These are phyloP conservation scores for Cydonia oblonga DNA, from an alignment of 331 rosid genomes.

Conservation along the genomic window DNA sequence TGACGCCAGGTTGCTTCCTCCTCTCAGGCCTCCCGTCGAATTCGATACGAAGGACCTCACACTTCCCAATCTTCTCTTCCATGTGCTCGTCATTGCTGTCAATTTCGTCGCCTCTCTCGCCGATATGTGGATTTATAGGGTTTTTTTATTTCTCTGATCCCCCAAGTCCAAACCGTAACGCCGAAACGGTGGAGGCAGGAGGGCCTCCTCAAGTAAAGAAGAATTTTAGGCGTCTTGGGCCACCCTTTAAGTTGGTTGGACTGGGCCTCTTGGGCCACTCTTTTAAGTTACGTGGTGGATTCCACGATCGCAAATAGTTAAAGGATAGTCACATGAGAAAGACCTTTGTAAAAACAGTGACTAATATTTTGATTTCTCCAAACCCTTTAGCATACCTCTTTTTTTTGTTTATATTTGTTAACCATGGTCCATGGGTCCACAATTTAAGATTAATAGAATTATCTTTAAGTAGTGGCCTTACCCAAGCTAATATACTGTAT, in stretches of 20 bases:
- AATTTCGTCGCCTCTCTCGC: background rate
- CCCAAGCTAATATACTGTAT: too few relatives aligned
- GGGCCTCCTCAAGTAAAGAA: background rate
- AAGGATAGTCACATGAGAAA: too few relatives aligned
- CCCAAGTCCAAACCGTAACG: background rate
- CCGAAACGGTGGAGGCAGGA: background rate
- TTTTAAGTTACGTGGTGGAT: too few relatives aligned
- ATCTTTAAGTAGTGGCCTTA: too few relatives aligned
- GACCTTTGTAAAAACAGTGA: too few relatives aligned
- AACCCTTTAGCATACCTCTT: too few relatives aligned
- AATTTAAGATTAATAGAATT: too few relatives aligned
- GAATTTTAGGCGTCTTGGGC: background rate
- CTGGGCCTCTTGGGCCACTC: background rate
- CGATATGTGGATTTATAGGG: background rate
- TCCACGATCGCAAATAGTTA: too few relatives aligned
- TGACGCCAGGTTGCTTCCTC: slow-evolving; percentile 70
- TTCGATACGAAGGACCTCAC: slow-evolving; percentile 61
- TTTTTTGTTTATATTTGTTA: too few relatives aligned
- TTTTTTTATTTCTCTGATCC: background rate
- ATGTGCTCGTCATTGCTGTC: slow-evolving; percentile 35
- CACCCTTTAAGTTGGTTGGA: background rate
- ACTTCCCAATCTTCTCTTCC: slow-evolving; percentile 74
- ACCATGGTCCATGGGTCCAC: too few relatives aligned
- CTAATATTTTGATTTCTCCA: too few relatives aligned
- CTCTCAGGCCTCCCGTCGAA: slow-evolving; percentile 79